Evolutionary conservation across 2,329 filamentous ascomycete species (phyloP).

Genomic region (Coniochaeta hoffmannii): DNA sequence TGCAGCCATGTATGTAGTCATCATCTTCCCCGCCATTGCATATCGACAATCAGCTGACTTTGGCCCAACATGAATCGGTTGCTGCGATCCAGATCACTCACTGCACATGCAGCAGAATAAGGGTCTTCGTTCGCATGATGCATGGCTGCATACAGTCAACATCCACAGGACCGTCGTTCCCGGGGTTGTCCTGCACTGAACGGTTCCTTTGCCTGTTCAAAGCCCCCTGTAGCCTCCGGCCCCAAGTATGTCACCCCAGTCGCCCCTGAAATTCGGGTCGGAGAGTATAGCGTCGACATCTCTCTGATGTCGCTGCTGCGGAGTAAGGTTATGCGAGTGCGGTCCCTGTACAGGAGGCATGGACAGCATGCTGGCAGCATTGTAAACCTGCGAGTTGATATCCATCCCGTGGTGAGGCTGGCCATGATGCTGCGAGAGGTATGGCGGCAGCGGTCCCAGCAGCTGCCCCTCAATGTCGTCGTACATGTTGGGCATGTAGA

Average conservation of each 20-base stretch:
- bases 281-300: slow-evolving; percentile 45
- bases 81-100: no score
- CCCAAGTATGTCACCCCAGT: slow-evolving; percentile 40
- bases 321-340: slow-evolving; percentile 17
- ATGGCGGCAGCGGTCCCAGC: slow-evolving; percentile 63
- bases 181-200: no score
- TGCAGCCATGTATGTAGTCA: no score
- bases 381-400: slow-evolving; percentile 36
- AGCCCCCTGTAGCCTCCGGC: slow-evolving; percentile 7
- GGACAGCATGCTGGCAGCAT: slow-evolving; percentile 32
- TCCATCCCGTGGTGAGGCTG: slow-evolving; percentile 34
- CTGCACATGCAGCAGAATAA: no score
- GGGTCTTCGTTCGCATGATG: no score
- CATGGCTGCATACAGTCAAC: no score
- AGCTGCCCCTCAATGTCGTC: slow-evolving; percentile 69
- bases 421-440: slow-evolving; percentile 52
- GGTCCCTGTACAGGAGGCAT: slow-evolving; percentile 25
- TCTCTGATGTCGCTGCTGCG: slow-evolving; percentile 25
- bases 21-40: no score
- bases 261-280: slow-evolving; percentile 35
- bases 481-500: slow-evolving; percentile 45
- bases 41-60: no score
- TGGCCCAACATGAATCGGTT: no score
- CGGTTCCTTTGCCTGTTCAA: neutral
- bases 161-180: no score